A percentile compares a stretch with the other conserved stretches of the same genome.
Evolutionary conservation across 31 red algal genomes (phyloP).

Genomic region (Asparagopsis taxiformis): DNA sequence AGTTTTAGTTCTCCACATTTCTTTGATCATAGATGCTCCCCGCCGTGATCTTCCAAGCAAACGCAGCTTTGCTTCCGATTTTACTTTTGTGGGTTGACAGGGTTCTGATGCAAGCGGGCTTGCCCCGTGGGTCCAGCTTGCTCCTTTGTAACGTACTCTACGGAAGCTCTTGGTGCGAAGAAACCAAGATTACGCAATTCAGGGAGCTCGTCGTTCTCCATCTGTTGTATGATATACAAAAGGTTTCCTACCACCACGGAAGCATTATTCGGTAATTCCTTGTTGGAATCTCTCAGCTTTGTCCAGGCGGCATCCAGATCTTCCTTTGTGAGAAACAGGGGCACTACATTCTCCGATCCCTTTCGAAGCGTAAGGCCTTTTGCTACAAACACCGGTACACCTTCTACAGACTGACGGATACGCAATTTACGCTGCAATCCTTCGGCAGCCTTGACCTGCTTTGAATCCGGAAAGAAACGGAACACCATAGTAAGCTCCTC

Average conservation of each 20-base stretch:
- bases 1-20: too few species aligned
- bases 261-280: conserved; percentile 48
- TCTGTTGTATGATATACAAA: conserved; percentile 76
- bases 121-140: conserved; percentile 67
- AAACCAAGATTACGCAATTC: conserved; percentile 68
- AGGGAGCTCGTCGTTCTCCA: conserved; percentile 62
- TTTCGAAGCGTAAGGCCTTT: conserved; percentile 86
- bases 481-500: conserved; percentile 96
- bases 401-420: conserved; percentile 40
- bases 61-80: conserved; percentile 5
- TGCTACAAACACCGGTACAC: conserved; percentile 91
- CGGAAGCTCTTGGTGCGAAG: conserved; percentile 64
- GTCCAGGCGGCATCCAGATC: conserved; percentile 92
- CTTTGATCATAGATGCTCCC: too few species aligned
- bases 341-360: conserved; percentile 79
- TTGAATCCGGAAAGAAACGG: conserved; percentile 86
- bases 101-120: conserved; percentile 73
- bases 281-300: conserved; percentile 59
- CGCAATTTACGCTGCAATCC: conserved; percentile 58
- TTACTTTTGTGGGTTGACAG: conserved; percentile 13
- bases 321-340: conserved; percentile 88
- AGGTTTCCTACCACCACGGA: conserved; percentile 65
- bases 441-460: conserved; percentile 77
- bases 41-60: too few species aligned
- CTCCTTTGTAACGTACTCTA: conserved; percentile 77